Evolutionary conservation across 164 flowering plant genomes (phyloP), one percentile per base, ranked within the genome.

Genomic region (Umbilicus rupestris): DNA sequence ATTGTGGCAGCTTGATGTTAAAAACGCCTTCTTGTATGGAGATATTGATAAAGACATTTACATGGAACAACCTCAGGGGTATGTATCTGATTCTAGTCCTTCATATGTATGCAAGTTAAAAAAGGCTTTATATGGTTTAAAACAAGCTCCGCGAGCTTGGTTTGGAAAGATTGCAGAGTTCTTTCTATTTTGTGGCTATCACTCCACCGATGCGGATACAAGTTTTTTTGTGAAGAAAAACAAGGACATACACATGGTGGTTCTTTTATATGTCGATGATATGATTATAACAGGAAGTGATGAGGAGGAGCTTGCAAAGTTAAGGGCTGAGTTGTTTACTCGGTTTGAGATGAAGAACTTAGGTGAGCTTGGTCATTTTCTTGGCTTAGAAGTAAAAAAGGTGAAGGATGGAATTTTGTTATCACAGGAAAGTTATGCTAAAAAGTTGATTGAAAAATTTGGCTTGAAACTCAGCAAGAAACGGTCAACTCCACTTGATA

Each of bases 261-360:
- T 55, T 22, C 30, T n/a, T 22, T 55, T 55, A 55, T 55, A 55
- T 5, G 60, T 55, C 12, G 26, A 55, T 55, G 60, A 55, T 20
- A 55, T 55, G 60, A 55, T 55, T 22, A 55, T 55, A 22, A 55
- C 60, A 22, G 26, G 60, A 28, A 11, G 60, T 20, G 30, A 55
- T n/a, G 60, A 22, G 26, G 60, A 22, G 26, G 60, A 55, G 26
- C 26, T 55, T 55, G 26, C 60, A 22, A 55, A 28, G 14, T 12
- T 55, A 22, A 22, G 60, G 26, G 60, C 8, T 55, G 60, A 55
- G 26, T n/a, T 55, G 30, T 55, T 28, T 55, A 55, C 30, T 55
- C 60, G 60, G 60, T 55, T 55, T 55, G 60, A 55, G 60, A 55
- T 55, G 60, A 55, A 42, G 46, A 55, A 55, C 60, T 5, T 55